A percentile compares a stretch with the other conserved stretches of the same genome.
Evolutionary conservation across 192 early-diverging fungal species (phyloP).

Genomic region (Phlyctochytrium arcticum): DNA sequence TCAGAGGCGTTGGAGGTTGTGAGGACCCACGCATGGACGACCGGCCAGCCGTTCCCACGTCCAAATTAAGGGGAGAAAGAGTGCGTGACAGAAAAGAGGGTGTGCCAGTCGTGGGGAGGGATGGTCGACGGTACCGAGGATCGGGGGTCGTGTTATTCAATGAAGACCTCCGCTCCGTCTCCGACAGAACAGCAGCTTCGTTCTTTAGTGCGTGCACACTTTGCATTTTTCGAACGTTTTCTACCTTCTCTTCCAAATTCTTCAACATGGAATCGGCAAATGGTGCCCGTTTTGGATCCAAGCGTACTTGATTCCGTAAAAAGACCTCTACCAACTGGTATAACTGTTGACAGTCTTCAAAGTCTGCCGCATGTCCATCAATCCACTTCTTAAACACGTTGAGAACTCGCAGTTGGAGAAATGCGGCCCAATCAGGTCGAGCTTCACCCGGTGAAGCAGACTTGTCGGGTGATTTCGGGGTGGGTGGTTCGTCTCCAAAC

Average conservation of each 20-base stretch:
- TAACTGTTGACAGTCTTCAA: slow-evolving; percentile 15
- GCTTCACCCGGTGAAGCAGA: background rate
- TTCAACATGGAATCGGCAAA: slow-evolving; percentile 29
- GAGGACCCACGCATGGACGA: background rate
- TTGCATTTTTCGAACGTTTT: background rate
- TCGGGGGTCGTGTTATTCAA: background rate
- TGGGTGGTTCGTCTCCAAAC: background rate
- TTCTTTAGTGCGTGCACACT: background rate
- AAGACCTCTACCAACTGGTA: slow-evolving; percentile 20
- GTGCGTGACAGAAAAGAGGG: background rate
- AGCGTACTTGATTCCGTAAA: slow-evolving; percentile 25
- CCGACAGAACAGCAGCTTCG: background rate
- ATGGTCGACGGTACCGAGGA: background rate
- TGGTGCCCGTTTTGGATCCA: slow-evolving; percentile 19
- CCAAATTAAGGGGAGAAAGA: slow-evolving; percentile 8
- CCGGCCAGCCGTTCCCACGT: background rate
- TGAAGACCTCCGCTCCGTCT: background rate
- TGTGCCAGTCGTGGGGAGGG: background rate
- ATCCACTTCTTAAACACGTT: slow-evolving; percentile 53
- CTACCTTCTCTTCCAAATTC: slow-evolving; percentile 26
- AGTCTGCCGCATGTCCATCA: slow-evolving; percentile 38
- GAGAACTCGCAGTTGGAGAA: slow-evolving; percentile 36
- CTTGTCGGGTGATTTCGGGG: background rate
- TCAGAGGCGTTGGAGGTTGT: background rate
- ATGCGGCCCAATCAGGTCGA: slow-evolving; percentile 18